phyloP scores from a whole-genome alignment of 352 stramenopile genomes.

The Pythium sp. region DNA sequence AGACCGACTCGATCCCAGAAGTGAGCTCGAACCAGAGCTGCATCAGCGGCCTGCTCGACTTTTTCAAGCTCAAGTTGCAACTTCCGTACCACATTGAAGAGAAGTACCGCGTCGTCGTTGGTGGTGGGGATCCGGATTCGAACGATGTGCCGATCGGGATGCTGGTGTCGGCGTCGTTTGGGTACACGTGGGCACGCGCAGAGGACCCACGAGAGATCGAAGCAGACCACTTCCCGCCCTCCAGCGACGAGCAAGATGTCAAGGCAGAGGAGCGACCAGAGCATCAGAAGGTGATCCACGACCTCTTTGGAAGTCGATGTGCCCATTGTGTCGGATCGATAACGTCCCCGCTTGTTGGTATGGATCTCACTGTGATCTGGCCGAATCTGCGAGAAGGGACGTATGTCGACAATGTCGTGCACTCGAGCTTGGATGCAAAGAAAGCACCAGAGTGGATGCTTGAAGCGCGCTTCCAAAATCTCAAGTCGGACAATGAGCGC shows the following conservation, averaged over 20 bases:
- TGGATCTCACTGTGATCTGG: conserved; percentile 68
- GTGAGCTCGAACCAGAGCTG: conserved; percentile 73
- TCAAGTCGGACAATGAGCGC: conserved; percentile 39
- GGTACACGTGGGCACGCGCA: conserved; percentile 47
- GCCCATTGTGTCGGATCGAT: conserved; percentile 33
- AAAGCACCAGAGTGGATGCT: conserved; percentile 69
- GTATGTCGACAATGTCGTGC: conserved; percentile 83
- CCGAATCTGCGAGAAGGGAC: conserved; percentile 70
- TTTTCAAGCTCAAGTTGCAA: conserved; percentile 82
- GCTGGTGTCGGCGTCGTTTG: conserved; percentile 67
- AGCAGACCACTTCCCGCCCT: conserved; percentile 14
- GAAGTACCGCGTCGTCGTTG: conserved; percentile 31
- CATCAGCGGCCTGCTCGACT: conserved; percentile 74
- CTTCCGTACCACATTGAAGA: conserved; percentile 62
- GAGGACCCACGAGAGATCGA: conserved; percentile 46
- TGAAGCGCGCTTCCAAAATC: conserved; percentile 39
- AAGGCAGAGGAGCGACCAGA: conserved; percentile 1
- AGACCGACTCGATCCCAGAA: conserved; percentile 71
- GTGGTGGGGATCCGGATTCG: conserved; percentile 31
- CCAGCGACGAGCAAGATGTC: conserved; percentile 1
- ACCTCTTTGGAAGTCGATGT: conserved; percentile 33
- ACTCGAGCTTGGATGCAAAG: conserved; percentile 69
- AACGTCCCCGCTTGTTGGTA: conserved; percentile 41
- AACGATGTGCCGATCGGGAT: conserved; percentile 42
- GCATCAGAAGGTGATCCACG: conserved; percentile 24